Conservation (phyloP, 352 stramenopile genomes). For the Pythium monospermum region DNA sequence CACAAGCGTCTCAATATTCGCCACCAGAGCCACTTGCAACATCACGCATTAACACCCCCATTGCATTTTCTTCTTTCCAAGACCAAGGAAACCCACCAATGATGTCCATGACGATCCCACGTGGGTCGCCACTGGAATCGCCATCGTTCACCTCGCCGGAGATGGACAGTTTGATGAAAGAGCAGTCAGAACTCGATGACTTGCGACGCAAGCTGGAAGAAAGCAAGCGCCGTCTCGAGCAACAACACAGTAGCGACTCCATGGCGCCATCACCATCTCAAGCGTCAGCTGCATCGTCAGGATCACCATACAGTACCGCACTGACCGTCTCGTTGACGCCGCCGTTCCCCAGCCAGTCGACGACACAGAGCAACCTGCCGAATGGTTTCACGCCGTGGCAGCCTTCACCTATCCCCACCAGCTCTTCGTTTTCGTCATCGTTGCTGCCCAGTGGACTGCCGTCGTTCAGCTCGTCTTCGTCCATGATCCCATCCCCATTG, state of each 20-base stretch:
- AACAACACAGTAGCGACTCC: slow-evolving; percentile 19
- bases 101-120: not conserved
- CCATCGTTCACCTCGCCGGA: slow-evolving; percentile 30
- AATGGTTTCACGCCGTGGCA: slow-evolving; percentile 18
- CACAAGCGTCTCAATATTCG: slow-evolving; percentile 6
- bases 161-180: slow-evolving; percentile 59
- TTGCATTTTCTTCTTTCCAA: no score
- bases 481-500: slow-evolving; percentile 16
- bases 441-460: slow-evolving; percentile 4
- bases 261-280: slow-evolving; percentile 5
- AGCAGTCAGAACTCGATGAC: slow-evolving; percentile 60
- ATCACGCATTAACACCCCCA: no score
- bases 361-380: not conserved
- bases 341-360: not conserved
- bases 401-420: slow-evolving; percentile 4
- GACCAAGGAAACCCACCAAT: no score
- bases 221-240: slow-evolving; percentile 54
- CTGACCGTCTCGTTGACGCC: slow-evolving; percentile 8
- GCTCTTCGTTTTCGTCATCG: slow-evolving; percentile 4
- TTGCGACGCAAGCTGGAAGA: slow-evolving; percentile 63
- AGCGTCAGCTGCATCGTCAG: not conserved
- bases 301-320: slow-evolving; percentile 4
- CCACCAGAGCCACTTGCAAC: no score
- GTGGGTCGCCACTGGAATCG: slow-evolving; percentile 1
- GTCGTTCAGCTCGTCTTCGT: slow-evolving; percentile 14